These are phyloP conservation scores for Xerocomellus amylosporus DNA, from an alignment of 768 basidiomycete species.

Conservation along the genomic window DNA sequence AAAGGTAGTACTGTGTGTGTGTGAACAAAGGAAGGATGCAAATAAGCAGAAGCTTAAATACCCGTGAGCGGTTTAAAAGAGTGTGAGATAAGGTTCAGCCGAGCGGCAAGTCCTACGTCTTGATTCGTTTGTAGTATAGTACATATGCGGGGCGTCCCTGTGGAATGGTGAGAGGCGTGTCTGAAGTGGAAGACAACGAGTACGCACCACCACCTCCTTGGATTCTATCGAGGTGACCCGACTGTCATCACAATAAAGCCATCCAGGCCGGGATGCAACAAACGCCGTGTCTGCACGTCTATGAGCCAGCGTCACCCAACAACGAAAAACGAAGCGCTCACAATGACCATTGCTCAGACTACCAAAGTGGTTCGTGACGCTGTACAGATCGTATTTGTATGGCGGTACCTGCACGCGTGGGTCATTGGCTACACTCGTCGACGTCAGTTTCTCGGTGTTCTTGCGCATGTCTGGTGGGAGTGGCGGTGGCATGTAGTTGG, in stretches of 20 bases:
- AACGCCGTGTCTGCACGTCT: conserved; percentile 78
- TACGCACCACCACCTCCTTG: conserved; percentile 79
- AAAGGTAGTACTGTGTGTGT: conserved; percentile 18
- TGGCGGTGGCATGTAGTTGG: conserved; percentile 84
- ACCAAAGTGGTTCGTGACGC: conserved; percentile 94
- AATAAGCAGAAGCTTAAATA: conserved; percentile 30
- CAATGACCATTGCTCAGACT: conserved; percentile 95
- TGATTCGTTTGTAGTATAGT: conserved; percentile 71
- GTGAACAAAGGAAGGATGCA: conserved; percentile 12
- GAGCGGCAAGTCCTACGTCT: conserved; percentile 13
- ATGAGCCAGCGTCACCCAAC: background rate
- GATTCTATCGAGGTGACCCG: conserved; percentile 70
- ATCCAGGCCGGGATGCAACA: conserved; percentile 80
- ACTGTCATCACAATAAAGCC: conserved; percentile 95
- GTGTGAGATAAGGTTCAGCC: background rate
- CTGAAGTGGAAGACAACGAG: background rate
- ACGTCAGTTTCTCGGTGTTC: conserved; percentile 40
- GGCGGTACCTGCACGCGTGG: conserved; percentile 83
- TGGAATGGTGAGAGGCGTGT: conserved; percentile 26
- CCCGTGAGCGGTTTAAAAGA: background rate
- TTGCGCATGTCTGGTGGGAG: conserved; percentile 63
- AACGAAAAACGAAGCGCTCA: conserved; percentile 40
- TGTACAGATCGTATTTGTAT: conserved; percentile 92
- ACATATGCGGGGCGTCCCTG: conserved; percentile 73
- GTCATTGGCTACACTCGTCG: conserved; percentile 48